A percentile compares a stretch with the other conserved stretches of the same genome.
These are phyloP conservation scores for Hortaea werneckii DNA, from an alignment of 2,329 filamentous ascomycete species.

Conservation along the genomic window DNA sequence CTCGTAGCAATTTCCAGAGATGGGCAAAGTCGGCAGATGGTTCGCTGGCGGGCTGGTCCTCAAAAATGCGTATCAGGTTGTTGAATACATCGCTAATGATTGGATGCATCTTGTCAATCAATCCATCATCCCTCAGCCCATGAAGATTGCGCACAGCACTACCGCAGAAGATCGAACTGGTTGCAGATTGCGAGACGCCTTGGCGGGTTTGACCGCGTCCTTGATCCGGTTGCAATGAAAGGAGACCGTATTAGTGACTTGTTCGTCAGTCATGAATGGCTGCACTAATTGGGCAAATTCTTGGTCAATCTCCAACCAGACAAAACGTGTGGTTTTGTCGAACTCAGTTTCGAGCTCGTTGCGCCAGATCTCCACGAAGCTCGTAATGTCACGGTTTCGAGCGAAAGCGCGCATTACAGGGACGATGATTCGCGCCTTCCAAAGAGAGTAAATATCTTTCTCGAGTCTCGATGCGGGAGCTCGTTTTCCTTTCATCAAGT, in stretches of 20 bases:
- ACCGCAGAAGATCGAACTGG: too few relatives aligned
- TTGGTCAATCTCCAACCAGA: slow-evolving; percentile 15
- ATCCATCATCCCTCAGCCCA: too few relatives aligned
- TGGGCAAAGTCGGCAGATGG: neutral
- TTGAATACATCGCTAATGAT: neutral
- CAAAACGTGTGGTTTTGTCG: neutral
- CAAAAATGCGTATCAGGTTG: neutral
- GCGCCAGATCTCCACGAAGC: slow-evolving; percentile 22
- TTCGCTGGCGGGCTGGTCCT: neutral
- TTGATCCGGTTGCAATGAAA: too few relatives aligned
- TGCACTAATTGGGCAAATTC: slow-evolving; percentile 14
- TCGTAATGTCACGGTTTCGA: slow-evolving; percentile 14
- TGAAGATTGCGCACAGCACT: too few relatives aligned
- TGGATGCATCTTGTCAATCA: neutral
- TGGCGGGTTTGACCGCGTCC: too few relatives aligned
- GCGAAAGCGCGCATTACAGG: slow-evolving; percentile 25
- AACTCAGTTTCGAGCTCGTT: slow-evolving; percentile 11
- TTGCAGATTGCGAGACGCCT: too few relatives aligned
- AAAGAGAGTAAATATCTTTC: neutral
- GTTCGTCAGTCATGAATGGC: slow-evolving; percentile 7
- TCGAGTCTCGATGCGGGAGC: neutral
- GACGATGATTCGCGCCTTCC: slow-evolving; percentile 11
- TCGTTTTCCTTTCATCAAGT: neutral
- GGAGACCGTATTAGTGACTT: slow-evolving; percentile 5
- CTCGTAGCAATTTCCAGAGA: slow-evolving; percentile 11